Conservation (phyloP, 108 stramenopile species). For the Cyclotella choctawhatcheeana region DNA sequence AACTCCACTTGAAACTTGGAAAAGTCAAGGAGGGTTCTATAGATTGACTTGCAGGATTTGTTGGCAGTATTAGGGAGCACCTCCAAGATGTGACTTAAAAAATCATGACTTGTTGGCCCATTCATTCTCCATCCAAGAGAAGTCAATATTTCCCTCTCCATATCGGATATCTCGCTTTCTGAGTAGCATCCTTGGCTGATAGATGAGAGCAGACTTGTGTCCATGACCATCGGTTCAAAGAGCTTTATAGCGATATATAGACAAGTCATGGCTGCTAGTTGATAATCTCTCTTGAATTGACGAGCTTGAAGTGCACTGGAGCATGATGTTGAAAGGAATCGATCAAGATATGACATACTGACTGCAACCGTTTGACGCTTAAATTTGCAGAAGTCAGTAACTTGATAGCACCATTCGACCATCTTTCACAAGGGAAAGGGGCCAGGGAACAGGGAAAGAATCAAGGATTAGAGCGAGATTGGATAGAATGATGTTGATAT, state of each 20-base stretch:
- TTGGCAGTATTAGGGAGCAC: background rate
- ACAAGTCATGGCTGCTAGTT: constrained; percentile 79
- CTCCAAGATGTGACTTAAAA: constrained; percentile 24
- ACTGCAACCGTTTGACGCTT: constrained; percentile 77
- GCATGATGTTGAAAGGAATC: constrained; percentile 49
- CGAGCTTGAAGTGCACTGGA: constrained; percentile 57
- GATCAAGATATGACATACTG: constrained; percentile 81
- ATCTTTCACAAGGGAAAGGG: no score
- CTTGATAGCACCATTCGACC: constrained; percentile 69
- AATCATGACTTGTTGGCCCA: constrained; percentile 27
- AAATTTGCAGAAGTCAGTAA: constrained; percentile 67
- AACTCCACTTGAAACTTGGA: constrained; percentile 73
- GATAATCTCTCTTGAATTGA: constrained; percentile 49
- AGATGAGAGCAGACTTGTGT: constrained; percentile 4
- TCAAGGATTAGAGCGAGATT: no score
- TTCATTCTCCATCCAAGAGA: constrained; percentile 28
- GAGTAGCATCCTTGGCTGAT: constrained; percentile 43
- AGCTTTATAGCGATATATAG: constrained; percentile 86
- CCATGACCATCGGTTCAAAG: constrained; percentile 60
- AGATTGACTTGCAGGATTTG: constrained; percentile 21
- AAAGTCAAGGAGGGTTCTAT: constrained; percentile 61
- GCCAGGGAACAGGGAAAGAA: no score
- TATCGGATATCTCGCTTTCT: constrained; percentile 21
- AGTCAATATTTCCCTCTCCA: constrained; percentile 29
- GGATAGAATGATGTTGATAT: no score